These are phyloP conservation scores for Salix suchowensis DNA, from an alignment of 345 rosid genomes.

Conservation along the genomic window DNA sequence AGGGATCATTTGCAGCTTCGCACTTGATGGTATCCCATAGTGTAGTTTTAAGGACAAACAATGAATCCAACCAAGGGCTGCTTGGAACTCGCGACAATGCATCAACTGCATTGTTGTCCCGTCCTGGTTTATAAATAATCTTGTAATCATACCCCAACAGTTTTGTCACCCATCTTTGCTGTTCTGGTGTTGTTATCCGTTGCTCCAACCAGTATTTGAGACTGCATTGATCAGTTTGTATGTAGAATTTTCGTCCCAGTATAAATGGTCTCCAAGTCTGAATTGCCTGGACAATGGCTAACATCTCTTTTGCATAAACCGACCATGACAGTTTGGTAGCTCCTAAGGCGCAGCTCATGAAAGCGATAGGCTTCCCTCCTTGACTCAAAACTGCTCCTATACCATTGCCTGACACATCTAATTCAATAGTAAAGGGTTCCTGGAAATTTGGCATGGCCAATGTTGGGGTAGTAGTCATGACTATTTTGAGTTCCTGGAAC, in stretches of 20 bases:
- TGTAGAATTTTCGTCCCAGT: background rate
- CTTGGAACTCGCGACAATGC: too few species aligned
- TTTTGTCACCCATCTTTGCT: background rate
- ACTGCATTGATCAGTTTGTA: background rate
- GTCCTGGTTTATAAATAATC: too few species aligned
- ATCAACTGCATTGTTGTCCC: too few species aligned
- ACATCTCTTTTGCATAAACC: background rate
- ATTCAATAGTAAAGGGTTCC: background rate
- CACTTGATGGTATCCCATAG: background rate
- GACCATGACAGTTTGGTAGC: background rate
- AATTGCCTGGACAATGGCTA: background rate
- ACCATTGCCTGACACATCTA: background rate
- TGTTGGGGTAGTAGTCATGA: background rate
- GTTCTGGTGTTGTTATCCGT: background rate
- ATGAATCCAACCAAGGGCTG: too few species aligned
- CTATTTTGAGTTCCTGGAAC: background rate
- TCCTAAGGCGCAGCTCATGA: too few species aligned
- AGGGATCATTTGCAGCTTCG: accelerated
- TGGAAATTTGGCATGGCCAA: background rate
- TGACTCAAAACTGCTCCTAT: background rate
- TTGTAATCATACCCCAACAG: background rate
- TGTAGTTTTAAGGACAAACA: too few species aligned
- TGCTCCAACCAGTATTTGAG: background rate
- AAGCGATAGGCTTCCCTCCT: too few species aligned
- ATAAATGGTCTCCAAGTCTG: background rate